Base-by-base conservation (phyloP, 192 early-diverging fungal species). In the Coemansia sp. region DNA sequence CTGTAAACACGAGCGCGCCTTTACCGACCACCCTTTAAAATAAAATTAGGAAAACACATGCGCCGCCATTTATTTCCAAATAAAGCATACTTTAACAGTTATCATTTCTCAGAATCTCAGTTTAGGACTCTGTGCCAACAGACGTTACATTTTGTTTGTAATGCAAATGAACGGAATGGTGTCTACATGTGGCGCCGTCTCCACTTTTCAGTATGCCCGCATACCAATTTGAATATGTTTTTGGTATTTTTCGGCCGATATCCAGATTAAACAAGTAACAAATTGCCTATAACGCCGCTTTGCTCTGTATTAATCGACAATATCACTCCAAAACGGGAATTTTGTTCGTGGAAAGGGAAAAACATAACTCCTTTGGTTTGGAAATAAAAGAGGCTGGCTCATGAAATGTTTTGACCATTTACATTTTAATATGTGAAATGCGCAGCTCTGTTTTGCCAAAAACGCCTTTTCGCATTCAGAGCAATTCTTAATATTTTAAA, bases 281-380 rank as follows among this genome's bases (percentile, higher is more conserved):
- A 17, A 26, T 19, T 17, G 56, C 34, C 38, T 11, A 36, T 37
- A 57, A 10, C 38, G 31, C 56, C 21, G 38, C 19, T 20, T 19
- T 12, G 23, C 10, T 36, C 38, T 20, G 56, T 5, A 57, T 57
- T 37, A 57, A 57, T 37, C 34, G 34, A 38, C 56, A 57, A 57
- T 57, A 17, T 9, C 26, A 56, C 19, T 56, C 54, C 54, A 22
- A 56, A 56, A 56, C n/a, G 9, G 54, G 54, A 36, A 56, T 31
- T 31, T 9, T 26, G 28, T 4, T 7, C 36, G 15, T 36, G 15
- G 25, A 54, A 54, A 56, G 31, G 9, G 8, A 56, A 56, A 37
- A 36, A 56, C 20, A 56, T 36, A 56, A 56, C 14, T 15, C 9
- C 12, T 17, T 56, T 31, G 54, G 54, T 56, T 56, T 31, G 37